Evolutionary conservation across 1,139 yeast species (phyloP).

Genomic region (Saccharomyces hybrid): DNA sequence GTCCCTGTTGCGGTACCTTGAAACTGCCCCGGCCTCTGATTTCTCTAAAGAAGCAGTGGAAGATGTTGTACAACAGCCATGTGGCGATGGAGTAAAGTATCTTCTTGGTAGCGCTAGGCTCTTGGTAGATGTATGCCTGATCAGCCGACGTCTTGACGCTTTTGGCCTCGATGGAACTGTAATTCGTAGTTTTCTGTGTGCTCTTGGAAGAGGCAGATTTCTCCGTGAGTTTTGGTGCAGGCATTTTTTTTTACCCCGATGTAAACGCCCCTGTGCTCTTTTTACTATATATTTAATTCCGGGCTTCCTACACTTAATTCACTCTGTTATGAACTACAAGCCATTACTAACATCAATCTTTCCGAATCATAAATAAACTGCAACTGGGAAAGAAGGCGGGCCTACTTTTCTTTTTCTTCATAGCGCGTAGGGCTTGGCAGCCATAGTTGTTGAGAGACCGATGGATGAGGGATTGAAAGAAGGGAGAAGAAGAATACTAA

Average conservation of each 20-base stretch:
- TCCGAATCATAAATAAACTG: background rate
- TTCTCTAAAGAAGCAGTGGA: conserved; percentile 72
- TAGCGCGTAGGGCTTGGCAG: background rate
- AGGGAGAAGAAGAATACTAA: background rate
- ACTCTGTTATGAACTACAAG: background rate
- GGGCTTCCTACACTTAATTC: background rate
- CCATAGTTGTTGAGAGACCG: background rate
- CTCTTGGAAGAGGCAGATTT: conserved; percentile 1
- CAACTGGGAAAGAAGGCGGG: background rate
- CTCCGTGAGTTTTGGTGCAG: conserved; percentile 1
- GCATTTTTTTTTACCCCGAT: background rate
- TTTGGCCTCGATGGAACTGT: background rate
- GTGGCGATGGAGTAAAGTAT: conserved; percentile 42
- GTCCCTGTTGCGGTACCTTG: conserved; percentile 68
- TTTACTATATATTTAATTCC: background rate
- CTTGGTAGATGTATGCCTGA: conserved; percentile 13
- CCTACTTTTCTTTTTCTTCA: background rate
- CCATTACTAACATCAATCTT: background rate
- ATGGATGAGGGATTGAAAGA: background rate
- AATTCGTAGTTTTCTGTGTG: background rate
- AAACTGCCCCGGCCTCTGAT: conserved; percentile 87
- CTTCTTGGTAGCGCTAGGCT: conserved; percentile 34
- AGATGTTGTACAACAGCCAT: conserved; percentile 40
- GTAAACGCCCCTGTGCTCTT: background rate
- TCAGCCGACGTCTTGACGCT: background rate